Evolutionary conservation across 805 yeast genomes (phyloP).

Genomic region (Starmerella bombicola): DNA sequence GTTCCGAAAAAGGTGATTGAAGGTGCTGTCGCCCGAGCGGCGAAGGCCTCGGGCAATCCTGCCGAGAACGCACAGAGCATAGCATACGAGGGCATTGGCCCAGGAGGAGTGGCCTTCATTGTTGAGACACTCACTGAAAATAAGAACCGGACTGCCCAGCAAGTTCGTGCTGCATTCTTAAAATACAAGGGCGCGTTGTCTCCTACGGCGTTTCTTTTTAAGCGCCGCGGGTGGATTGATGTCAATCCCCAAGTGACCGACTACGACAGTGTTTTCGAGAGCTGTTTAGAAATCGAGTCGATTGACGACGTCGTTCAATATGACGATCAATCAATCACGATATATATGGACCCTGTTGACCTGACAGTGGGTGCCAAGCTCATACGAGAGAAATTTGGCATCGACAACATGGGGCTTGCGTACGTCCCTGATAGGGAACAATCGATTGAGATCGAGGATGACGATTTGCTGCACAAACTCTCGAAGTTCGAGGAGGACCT

Average conservation of each 20-base stretch:
- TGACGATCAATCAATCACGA: slow-evolving; percentile 33
- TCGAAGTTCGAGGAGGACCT: slow-evolving; percentile 47
- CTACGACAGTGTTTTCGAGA: slow-evolving; percentile 62
- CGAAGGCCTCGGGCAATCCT: slow-evolving; percentile 44
- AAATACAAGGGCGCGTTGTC: slow-evolving; percentile 51
- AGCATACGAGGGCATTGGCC: slow-evolving; percentile 80
- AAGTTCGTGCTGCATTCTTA: slow-evolving; percentile 60
- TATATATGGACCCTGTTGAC: slow-evolving; percentile 53
- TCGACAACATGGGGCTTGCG: slow-evolving; percentile 60
- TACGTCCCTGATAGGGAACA: slow-evolving; percentile 55
- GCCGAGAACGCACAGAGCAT: slow-evolving; percentile 50
- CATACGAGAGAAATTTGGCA: slow-evolving; percentile 44
- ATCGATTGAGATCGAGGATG: slow-evolving; percentile 43
- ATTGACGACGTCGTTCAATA: slow-evolving; percentile 38
- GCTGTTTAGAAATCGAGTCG: slow-evolving; percentile 55
- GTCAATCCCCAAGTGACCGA: slow-evolving; percentile 30
- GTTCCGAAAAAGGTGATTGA: slow-evolving; percentile 79
- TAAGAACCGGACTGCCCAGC: slow-evolving; percentile 66
- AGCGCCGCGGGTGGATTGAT: slow-evolving; percentile 60
- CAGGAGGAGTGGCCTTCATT: slow-evolving; percentile 78
- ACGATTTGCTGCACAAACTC: slow-evolving; percentile 40
- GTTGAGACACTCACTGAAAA: slow-evolving; percentile 85
- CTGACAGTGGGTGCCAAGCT: slow-evolving; percentile 49
- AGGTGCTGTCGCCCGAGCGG: slow-evolving; percentile 59
- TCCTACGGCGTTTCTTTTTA: slow-evolving; percentile 68